Percentiles rank a stretch among this genome's conserved stretches.
Conservation (phyloP, 345 rosid genomes). For the Durio zibethinus region DNA sequence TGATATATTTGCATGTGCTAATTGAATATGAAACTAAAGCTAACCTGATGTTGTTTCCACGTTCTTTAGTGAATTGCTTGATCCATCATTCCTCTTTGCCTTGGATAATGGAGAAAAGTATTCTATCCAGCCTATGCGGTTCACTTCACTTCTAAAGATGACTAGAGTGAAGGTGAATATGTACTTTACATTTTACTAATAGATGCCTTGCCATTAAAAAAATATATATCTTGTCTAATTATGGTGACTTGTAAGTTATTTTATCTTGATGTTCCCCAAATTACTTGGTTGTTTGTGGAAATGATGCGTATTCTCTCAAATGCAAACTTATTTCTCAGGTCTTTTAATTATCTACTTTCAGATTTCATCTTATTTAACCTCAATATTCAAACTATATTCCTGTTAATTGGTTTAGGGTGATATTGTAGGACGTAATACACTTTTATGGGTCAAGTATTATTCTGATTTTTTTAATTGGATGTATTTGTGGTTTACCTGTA, state of each 20-base stretch:
- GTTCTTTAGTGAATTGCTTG: conserved; percentile 78
- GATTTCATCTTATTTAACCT: background rate
- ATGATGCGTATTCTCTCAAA: background rate
- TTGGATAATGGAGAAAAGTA: conserved; percentile 89
- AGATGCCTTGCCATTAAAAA: conserved; percentile 2
- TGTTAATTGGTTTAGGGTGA: background rate
- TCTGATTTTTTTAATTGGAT: background rate
- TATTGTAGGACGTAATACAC: background rate
- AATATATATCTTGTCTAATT: background rate
- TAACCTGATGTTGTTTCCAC: conserved; percentile 21
- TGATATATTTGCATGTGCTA: conserved; percentile 3
- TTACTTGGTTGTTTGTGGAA: background rate
- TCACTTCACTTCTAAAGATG: conserved; percentile 76
- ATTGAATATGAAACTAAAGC: conserved; percentile 20
- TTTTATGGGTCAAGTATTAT: background rate
- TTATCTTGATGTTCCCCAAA: background rate
- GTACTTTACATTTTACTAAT: background rate
- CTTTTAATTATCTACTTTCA: background rate
- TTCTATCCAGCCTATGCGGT: conserved; percentile 86
- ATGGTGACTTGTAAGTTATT: background rate
- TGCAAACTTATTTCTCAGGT: conserved; percentile 1
- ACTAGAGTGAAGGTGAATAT: conserved; percentile 87
- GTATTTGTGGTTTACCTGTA: background rate
- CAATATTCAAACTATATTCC: background rate
- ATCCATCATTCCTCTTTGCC: conserved; percentile 94